A percentile compares a stretch with the other conserved stretches of the same genome.
phyloP scores from a whole-genome alignment of 2,329 filamentous ascomycete genomes.

The Colletotrichum sojae region DNA sequence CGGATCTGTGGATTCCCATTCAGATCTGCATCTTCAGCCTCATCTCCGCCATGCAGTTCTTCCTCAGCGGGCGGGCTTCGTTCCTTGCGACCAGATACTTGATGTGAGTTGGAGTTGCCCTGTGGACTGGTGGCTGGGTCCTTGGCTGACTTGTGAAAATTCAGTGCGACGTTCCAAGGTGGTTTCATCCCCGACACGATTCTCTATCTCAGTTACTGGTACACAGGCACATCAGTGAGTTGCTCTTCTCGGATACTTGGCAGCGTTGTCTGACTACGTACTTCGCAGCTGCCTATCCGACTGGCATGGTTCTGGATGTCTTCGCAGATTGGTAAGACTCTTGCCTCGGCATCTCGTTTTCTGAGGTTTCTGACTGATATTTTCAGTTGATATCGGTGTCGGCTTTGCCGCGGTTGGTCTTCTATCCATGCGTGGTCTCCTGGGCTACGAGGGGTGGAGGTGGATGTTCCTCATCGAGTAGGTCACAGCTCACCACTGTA shows the following conservation, averaged over 20 bases:
- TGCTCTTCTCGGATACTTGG: rapidly evolving
- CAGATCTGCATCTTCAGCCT: slow-evolving; percentile 43
- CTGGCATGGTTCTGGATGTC: slow-evolving; percentile 78
- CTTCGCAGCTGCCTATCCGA: slow-evolving; percentile 69
- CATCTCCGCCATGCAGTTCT: slow-evolving; percentile 43
- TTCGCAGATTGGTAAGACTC: slow-evolving; percentile 46
- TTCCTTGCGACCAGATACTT: slow-evolving; percentile 58
- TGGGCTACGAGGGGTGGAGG: slow-evolving; percentile 69
- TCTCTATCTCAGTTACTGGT: slow-evolving; percentile 73
- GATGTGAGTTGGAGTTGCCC: slow-evolving; percentile 48
- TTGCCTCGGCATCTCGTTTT: neutral
- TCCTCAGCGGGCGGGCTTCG: slow-evolving; percentile 53
- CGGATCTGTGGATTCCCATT: slow-evolving; percentile 50
- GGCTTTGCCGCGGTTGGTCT: slow-evolving; percentile 71
- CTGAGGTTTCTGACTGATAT: slow-evolving; percentile 13
- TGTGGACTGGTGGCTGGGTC: rapidly evolving
- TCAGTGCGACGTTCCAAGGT: slow-evolving; percentile 52
- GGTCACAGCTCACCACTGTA: slow-evolving; percentile 25
- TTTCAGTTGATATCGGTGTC: slow-evolving; percentile 58
- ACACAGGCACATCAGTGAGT: slow-evolving; percentile 68
- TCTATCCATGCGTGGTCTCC: slow-evolving; percentile 66
- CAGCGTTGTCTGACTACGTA: neutral
- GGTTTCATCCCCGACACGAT: slow-evolving; percentile 57
- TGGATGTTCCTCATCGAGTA: slow-evolving; percentile 65
- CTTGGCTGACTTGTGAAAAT: neutral